These are phyloP conservation scores for Phascolomyces articulosus DNA, from an alignment of 371 early-diverging fungal species.

Conservation along the genomic window DNA sequence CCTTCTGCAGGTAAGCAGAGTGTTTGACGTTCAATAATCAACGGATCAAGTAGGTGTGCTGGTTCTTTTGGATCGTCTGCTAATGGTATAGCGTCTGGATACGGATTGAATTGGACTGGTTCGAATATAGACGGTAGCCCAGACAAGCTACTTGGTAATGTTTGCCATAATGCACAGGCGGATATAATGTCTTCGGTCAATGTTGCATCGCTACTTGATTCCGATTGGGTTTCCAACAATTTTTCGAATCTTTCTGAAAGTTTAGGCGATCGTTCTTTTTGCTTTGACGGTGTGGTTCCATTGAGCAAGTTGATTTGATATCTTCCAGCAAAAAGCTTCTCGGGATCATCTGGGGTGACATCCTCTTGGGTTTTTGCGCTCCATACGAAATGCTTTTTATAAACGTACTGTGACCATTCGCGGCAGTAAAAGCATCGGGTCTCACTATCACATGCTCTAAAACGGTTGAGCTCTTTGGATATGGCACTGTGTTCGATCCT, in stretches of 20 bases:
- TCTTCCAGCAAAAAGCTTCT: conserved; percentile 28
- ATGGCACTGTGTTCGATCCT: conserved; percentile 52
- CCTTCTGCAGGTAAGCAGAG: conserved; percentile 67
- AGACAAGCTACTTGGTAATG: conserved; percentile 41
- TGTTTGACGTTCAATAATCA: conserved; percentile 60
- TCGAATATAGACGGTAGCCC: conserved; percentile 46
- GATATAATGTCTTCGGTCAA: conserved; percentile 29
- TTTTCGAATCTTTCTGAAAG: conserved; percentile 33
- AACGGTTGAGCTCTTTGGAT: conserved; percentile 74
- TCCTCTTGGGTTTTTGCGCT: conserved; percentile 54
- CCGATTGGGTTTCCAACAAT: conserved; percentile 20
- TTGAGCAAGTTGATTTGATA: conserved; percentile 32
- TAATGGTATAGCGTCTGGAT: conserved; percentile 60
- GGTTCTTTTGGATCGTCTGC: conserved; percentile 66
- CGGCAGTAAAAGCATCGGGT: conserved; percentile 80
- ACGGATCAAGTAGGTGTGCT: conserved; percentile 61
- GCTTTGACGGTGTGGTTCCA: conserved; percentile 11
- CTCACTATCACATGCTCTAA: conserved; percentile 75
- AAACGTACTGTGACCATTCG: conserved; percentile 84
- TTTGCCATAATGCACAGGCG: conserved; percentile 44
- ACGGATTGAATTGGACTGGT: conserved; percentile 60
- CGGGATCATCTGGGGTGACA: conserved; percentile 21
- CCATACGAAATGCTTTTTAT: conserved; percentile 70
- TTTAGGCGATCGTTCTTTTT: conserved; percentile 33
- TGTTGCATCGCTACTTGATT: conserved; percentile 16